Evolutionary conservation across 2,329 filamentous ascomycete species (phyloP).

Genomic region (Colletotrichum paranaense): DNA sequence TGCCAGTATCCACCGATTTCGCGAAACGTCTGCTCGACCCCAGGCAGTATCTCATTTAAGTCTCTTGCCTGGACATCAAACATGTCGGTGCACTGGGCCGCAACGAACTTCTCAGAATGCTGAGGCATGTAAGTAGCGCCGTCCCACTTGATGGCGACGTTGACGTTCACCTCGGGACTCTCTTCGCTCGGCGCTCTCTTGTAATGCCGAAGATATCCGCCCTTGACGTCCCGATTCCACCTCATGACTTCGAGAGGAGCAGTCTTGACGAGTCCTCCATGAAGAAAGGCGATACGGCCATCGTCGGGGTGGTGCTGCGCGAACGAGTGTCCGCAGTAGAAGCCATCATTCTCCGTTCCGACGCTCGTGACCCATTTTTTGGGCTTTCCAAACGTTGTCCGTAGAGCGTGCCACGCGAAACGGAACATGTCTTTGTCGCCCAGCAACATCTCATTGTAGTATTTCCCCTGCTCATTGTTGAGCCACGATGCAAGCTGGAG

Average conservation of each 20-base stretch:
- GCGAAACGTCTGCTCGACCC: conserved; percentile 20
- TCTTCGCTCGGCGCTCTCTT: conserved; percentile 21
- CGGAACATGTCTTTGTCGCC: conserved; percentile 33
- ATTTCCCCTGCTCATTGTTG: conserved; percentile 24
- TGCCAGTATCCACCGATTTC: conserved; percentile 30
- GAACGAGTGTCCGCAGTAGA: conserved; percentile 28
- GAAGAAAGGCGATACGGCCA: conserved; percentile 16
- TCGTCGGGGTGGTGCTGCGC: conserved; percentile 31
- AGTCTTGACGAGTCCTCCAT: conserved; percentile 25
- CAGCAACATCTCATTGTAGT: conserved; percentile 16
- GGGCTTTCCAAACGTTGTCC: conserved; percentile 16
- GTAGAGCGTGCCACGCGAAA: conserved; percentile 25
- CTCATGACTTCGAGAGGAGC: conserved; percentile 19
- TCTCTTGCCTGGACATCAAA: conserved; percentile 15
- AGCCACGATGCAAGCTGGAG: conserved; percentile 29
- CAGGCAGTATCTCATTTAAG: conserved; percentile 19
- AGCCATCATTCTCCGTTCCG: conserved; percentile 20
- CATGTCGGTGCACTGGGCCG: conserved; percentile 29
- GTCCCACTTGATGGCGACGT: conserved; percentile 26
- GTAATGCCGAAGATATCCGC: conserved; percentile 19
- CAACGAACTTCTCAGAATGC: background rate
- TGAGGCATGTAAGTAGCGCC: conserved; percentile 15
- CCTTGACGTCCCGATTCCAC: conserved; percentile 22
- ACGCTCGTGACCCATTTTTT: conserved; percentile 24
- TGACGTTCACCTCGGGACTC: conserved; percentile 8